Conservation (phyloP, 2,329 filamentous ascomycete genomes). For the Pseudogymnoascus sp. region DNA sequence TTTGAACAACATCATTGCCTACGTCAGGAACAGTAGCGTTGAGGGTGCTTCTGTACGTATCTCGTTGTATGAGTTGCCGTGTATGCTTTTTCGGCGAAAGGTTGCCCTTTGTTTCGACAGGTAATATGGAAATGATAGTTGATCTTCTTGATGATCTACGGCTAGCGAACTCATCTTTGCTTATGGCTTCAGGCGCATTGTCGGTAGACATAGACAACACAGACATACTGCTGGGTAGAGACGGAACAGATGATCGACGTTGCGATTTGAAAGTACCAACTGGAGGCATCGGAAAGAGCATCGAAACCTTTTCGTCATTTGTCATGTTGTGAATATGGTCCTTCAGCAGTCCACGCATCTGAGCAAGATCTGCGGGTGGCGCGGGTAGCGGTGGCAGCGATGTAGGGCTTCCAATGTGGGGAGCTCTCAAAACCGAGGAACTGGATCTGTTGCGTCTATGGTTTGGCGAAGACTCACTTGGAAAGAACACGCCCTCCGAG, state of each 20-base stretch:
- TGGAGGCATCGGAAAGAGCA: slow-evolving; percentile 39
- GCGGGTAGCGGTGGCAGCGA: slow-evolving; percentile 32
- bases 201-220: slow-evolving; percentile 9
- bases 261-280: slow-evolving; percentile 21
- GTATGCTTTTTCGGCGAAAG: not conserved
- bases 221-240: slow-evolving; percentile 32
- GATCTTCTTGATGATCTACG: slow-evolving; percentile 22
- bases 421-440: slow-evolving; percentile 39
- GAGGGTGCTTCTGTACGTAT: not conserved
- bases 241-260: slow-evolving; percentile 38
- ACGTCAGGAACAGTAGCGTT: not conserved
- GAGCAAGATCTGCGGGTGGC: slow-evolving; percentile 34
- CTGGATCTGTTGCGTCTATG: slow-evolving; percentile 42
- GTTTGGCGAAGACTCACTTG: slow-evolving; percentile 35
- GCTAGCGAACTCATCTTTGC: slow-evolving; percentile 22
- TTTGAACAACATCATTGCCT: not conserved
- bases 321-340: slow-evolving; percentile 52
- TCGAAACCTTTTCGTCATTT: slow-evolving; percentile 47
- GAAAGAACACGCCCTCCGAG: slow-evolving; percentile 39
- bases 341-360: slow-evolving; percentile 35
- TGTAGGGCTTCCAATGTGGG: slow-evolving; percentile 31
- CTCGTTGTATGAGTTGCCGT: not conserved
- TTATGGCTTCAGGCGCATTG: slow-evolving; percentile 16
- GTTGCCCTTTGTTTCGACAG: not conserved
- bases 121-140: slow-evolving; percentile 18